A percentile compares a stretch with the other conserved stretches of the same genome.
Conservation (phyloP, 2,329 filamentous ascomycete species). For the Aspergillus melleus region DNA sequence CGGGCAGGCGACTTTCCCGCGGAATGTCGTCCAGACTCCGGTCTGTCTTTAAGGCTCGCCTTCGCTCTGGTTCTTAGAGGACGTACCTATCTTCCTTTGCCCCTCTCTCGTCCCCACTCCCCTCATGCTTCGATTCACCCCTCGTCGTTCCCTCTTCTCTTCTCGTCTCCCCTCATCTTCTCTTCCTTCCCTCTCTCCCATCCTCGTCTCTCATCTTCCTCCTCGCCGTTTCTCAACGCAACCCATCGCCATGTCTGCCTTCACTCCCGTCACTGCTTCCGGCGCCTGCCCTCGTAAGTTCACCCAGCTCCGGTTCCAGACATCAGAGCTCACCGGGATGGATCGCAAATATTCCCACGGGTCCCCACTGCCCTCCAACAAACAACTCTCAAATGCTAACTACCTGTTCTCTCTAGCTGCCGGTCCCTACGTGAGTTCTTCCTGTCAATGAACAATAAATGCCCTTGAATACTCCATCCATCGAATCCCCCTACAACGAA, state of each 20-base stretch:
- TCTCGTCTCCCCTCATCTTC: conserved; percentile 9
- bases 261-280: conserved; percentile 42
- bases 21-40: conserved; percentile 12
- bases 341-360: background rate
- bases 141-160: conserved; percentile 19
- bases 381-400: conserved; percentile 7
- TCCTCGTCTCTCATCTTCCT: conserved; percentile 11
- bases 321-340: background rate
- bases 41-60: background rate
- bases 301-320: background rate
- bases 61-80: background rate
- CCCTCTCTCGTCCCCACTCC: conserved; percentile 5
- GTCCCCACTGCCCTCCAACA: background rate
- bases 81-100: background rate
- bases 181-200: conserved; percentile 9
- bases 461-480: conserved; percentile 1
- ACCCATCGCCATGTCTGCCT: conserved; percentile 37
- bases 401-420: conserved; percentile 28
- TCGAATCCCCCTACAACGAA: background rate
- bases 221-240: conserved; percentile 13
- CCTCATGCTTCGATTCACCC: conserved; percentile 26
- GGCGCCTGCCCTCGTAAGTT: conserved; percentile 49
- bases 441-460: background rate
- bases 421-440: conserved; percentile 44
- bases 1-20: conserved; percentile 19